These are phyloP conservation scores for Stropharia rugosoannulata DNA, from an alignment of 768 basidiomycete genomes.

Conservation along the genomic window DNA sequence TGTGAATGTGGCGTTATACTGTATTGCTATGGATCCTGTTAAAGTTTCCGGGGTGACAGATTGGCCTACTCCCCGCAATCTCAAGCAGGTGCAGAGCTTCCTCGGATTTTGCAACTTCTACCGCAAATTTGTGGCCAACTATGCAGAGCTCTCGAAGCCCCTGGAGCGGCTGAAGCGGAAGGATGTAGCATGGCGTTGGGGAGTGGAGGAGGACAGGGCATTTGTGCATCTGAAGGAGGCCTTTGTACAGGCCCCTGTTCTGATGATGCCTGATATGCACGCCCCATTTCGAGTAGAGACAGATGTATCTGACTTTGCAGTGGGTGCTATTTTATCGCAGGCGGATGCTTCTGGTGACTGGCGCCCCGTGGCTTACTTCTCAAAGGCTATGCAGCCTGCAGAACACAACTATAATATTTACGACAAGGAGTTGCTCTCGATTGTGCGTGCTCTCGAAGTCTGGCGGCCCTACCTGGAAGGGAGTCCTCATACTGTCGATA, in stretches of 20 bases:
- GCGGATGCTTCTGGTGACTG: neutral
- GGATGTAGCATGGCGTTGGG: neutral
- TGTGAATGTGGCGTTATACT: constrained; percentile 36
- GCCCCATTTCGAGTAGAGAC: neutral
- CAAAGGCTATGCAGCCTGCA: neutral
- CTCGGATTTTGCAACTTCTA: neutral
- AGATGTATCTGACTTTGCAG: neutral
- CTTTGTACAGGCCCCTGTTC: neutral
- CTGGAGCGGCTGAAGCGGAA: neutral
- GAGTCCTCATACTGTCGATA: constrained; percentile 17
- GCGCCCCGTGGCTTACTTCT: neutral
- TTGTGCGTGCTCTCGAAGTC: constrained; percentile 29
- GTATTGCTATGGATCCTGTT: neutral
- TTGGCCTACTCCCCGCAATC: neutral
- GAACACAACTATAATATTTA: constrained; percentile 31
- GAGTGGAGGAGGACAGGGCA: neutral
- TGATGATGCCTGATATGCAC: neutral
- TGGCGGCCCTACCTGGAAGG: constrained; percentile 25
- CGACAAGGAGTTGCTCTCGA: constrained; percentile 47
- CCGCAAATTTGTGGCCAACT: neutral
- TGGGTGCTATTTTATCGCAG: neutral
- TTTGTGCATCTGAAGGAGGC: neutral
- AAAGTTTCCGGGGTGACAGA: neutral
- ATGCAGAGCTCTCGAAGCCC: neutral
- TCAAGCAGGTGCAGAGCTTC: neutral